Conservation (phyloP, 768 basidiomycete genomes). For the Xerocomus brunneocitrinus region DNA sequence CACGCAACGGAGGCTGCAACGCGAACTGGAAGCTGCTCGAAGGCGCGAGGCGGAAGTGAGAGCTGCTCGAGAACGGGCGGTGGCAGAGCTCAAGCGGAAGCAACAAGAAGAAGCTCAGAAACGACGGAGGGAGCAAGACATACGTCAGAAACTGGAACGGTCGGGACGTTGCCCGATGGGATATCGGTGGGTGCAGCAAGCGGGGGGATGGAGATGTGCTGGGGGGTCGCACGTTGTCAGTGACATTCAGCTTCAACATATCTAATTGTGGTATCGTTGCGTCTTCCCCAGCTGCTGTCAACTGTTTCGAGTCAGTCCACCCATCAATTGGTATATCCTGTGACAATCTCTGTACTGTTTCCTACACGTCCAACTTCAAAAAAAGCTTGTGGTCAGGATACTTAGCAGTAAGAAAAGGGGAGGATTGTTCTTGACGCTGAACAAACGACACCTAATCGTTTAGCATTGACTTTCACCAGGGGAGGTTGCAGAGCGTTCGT, state of each 20-base stretch:
- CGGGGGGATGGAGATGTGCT: constrained; percentile 41
- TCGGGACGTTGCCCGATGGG: constrained; percentile 51
- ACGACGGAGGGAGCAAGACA: constrained; percentile 18
- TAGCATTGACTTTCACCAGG: too few species aligned
- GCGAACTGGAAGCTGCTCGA: constrained; percentile 26
- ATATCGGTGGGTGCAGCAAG: constrained; percentile 41
- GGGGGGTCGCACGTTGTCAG: constrained; percentile 43
- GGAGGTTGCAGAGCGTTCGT: too few species aligned
- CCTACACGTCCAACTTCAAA: too few species aligned
- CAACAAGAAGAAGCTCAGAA: constrained; percentile 12
- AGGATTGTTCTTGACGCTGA: too few species aligned
- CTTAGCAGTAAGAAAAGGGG: too few species aligned
- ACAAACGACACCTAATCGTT: too few species aligned
- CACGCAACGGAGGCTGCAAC: constrained; percentile 20
- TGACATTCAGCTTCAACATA: constrained; percentile 23
- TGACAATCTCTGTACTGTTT: background rate
- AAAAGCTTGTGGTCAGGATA: too few species aligned
- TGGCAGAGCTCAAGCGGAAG: constrained; percentile 28
- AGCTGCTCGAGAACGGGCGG: constrained; percentile 23
- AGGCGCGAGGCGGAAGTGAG: constrained; percentile 24
- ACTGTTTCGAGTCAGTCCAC: too few species aligned
- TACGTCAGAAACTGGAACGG: constrained; percentile 37
- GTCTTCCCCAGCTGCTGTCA: background rate
- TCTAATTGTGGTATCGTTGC: background rate
- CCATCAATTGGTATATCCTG: background rate